Conservation (phyloP, 495 filamentous ascomycete species). For the Clavariopsis aquatica region DNA sequence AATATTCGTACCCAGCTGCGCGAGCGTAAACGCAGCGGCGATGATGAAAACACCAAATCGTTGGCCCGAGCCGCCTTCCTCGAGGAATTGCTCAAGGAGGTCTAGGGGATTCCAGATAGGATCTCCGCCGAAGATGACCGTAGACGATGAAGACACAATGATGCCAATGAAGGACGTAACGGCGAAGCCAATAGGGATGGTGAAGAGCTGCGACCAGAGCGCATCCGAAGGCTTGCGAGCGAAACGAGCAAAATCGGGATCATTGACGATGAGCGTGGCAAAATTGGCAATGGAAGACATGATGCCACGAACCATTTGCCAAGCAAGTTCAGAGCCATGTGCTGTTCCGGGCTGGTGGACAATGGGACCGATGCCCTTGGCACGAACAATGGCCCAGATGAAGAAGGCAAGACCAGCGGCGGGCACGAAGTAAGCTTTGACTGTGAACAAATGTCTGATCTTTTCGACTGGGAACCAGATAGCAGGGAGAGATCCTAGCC, state of each 20-base stretch:
- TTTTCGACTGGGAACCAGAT: conserved; percentile 76
- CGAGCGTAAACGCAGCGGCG: conserved; percentile 75
- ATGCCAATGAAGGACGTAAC: conserved; percentile 92
- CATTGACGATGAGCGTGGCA: conserved; percentile 75
- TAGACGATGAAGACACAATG: conserved; percentile 83
- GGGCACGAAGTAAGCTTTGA: conserved; percentile 84
- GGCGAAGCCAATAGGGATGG: conserved; percentile 84
- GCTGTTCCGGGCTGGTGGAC: conserved; percentile 66
- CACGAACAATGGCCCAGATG: conserved; percentile 83
- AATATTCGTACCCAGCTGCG: conserved; percentile 91
- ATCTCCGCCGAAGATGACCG: conserved; percentile 69
- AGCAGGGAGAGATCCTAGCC: conserved; percentile 50
- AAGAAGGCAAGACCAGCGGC: conserved; percentile 83
- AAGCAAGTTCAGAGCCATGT: conserved; percentile 70
- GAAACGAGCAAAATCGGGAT: conserved; percentile 90
- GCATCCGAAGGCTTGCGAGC: conserved; percentile 77
- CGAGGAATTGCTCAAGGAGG: conserved; percentile 71
- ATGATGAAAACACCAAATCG: conserved; percentile 92
- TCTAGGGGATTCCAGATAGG: conserved; percentile 87
- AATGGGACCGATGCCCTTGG: conserved; percentile 83
- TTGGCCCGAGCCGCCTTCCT: conserved; percentile 70
- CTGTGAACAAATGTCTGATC: conserved; percentile 86
- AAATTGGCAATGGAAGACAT: conserved; percentile 94
- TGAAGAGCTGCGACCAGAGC: conserved; percentile 84
- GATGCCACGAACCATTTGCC: conserved; percentile 79